Percentiles rank a stretch among this genome's conserved stretches.
These are phyloP conservation scores for Micractinium conductrix DNA, from an alignment of 139 green algal species.

Conservation along the genomic window DNA sequence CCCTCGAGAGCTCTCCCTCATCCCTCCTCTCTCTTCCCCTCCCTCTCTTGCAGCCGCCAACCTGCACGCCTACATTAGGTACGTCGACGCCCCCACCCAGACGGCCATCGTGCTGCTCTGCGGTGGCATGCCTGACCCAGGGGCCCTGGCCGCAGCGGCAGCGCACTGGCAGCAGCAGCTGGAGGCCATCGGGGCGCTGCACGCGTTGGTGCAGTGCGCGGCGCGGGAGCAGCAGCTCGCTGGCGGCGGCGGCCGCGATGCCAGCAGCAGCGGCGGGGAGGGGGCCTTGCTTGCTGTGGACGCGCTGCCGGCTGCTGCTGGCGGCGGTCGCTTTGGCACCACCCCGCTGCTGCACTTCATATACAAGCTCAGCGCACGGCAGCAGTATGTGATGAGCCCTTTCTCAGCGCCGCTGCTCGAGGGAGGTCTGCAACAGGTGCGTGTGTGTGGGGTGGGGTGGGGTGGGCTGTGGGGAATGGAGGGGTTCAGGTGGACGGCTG, in stretches of 20 bases:
- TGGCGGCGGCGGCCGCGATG: slow-evolving; percentile 12
- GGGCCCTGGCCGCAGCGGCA: neutral
- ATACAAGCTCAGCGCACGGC: slow-evolving; percentile 21
- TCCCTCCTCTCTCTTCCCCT: too few relatives aligned
- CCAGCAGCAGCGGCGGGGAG: slow-evolving; percentile 6
- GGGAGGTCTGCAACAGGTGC: slow-evolving; percentile 27
- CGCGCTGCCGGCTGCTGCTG: slow-evolving; percentile 50
- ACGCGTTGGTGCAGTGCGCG: neutral
- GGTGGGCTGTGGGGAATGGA: neutral
- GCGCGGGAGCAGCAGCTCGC: neutral
- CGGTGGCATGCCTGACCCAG: slow-evolving; percentile 25
- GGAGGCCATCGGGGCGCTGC: slow-evolving; percentile 10
- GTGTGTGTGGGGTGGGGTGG: neutral
- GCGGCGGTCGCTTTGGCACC: slow-evolving; percentile 23
- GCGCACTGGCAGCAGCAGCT: slow-evolving; percentile 33
- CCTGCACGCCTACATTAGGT: slow-evolving; percentile 85
- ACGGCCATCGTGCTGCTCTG: slow-evolving; percentile 38
- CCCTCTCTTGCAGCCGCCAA: slow-evolving; percentile 55
- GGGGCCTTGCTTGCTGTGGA: slow-evolving; percentile 17
- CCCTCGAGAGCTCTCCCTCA: too few relatives aligned
- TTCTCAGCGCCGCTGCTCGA: neutral
- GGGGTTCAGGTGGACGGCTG: neutral
- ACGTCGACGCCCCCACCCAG: slow-evolving; percentile 49
- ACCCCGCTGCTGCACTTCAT: slow-evolving; percentile 42
- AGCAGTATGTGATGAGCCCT: slow-evolving; percentile 28